Evolutionary conservation across 352 stramenopile species (phyloP).

Genomic region (Thraustochytrium sp.): DNA sequence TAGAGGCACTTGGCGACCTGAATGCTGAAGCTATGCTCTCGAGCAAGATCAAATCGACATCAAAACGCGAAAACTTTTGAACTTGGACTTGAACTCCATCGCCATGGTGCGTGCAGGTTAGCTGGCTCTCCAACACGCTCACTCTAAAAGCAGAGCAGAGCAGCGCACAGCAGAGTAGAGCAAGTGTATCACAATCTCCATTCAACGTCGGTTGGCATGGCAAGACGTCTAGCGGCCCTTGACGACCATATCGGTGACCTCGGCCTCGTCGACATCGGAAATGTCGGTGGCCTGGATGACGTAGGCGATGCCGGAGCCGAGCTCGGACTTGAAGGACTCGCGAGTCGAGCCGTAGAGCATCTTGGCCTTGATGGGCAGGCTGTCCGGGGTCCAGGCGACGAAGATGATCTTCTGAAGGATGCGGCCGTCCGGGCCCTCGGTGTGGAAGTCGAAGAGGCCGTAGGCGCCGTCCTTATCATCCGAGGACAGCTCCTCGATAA

Average conservation of each 20-base stretch:
- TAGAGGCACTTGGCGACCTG: too few species aligned
- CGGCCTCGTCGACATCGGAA: background rate
- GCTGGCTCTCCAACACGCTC: background rate
- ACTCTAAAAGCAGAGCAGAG: background rate
- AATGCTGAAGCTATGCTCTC: too few species aligned
- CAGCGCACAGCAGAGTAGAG: too few species aligned
- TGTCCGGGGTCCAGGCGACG: background rate
- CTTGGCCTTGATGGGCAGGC: background rate
- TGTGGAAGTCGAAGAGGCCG: conserved; percentile 3
- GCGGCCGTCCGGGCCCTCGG: background rate
- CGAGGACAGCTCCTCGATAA: background rate
- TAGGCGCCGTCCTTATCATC: conserved; percentile 14
- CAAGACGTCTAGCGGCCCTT: background rate
- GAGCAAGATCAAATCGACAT: background rate
- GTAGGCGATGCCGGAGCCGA: background rate
- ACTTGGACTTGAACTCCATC: too few species aligned
- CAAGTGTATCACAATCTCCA: background rate
- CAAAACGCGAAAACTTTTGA: background rate
- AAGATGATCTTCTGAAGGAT: background rate
- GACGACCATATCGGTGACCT: background rate
- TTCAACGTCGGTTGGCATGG: background rate
- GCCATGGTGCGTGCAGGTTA: too few species aligned
- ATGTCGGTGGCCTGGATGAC: background rate
- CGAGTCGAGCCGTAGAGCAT: background rate
- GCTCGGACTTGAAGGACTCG: conserved; percentile 12